Conservation (phyloP, 331 rosid genomes). For the Acacia pycnantha region DNA sequence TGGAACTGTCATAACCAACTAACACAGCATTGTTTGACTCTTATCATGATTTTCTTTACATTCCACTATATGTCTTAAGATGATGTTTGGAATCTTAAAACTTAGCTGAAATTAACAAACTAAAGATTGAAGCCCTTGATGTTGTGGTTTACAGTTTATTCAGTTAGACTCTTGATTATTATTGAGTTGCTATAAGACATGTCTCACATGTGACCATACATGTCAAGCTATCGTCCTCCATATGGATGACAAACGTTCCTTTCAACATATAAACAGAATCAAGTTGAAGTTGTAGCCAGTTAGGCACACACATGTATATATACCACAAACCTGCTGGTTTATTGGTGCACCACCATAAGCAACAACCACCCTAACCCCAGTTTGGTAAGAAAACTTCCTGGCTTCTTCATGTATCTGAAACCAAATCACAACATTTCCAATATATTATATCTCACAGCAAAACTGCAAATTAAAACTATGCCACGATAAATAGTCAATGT, state of each 20-base stretch:
- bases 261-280: neutral
- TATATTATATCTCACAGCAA: neutral
- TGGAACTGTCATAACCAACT: neutral
- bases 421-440: neutral
- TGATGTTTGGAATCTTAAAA: neutral
- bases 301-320: slow-evolving; percentile 15
- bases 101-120: neutral
- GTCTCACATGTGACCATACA: neutral
- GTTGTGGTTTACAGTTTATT: no score
- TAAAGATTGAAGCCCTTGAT: neutral
- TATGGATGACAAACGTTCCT: neutral
- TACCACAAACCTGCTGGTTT: slow-evolving; percentile 54
- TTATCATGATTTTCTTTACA: neutral
- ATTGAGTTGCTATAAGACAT: no score
- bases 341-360: slow-evolving; percentile 76
- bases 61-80: neutral
- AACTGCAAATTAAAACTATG: neutral
- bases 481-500: neutral
- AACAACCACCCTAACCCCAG: slow-evolving; percentile 69
- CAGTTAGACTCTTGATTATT: no score
- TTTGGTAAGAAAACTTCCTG: slow-evolving; percentile 61
- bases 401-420: slow-evolving; percentile 76
- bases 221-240: neutral
- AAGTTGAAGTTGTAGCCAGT: neutral
- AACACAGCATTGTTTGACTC: neutral